Conservation (phyloP, 257 asterid species). For the Buddleja alternifolia region DNA sequence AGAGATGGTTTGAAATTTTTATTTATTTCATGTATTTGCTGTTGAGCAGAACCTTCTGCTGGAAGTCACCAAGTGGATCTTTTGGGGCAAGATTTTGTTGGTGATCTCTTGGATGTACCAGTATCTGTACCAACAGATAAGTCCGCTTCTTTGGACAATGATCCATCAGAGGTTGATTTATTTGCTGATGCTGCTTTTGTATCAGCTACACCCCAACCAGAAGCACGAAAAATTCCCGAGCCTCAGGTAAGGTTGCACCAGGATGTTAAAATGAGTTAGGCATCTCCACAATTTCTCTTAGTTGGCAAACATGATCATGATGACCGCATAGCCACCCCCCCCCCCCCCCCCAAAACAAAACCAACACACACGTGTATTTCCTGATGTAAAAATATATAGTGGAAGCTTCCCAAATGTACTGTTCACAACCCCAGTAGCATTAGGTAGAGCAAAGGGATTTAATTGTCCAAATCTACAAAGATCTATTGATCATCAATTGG, state of each 20-base stretch:
- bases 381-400: not conserved
- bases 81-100: constrained; percentile 68
- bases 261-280: constrained; percentile 12
- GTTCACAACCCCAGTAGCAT: constrained; percentile 5
- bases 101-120: constrained; percentile 76
- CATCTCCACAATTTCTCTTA: not conserved
- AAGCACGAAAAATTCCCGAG: constrained; percentile 43
- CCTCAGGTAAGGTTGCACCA: constrained; percentile 51
- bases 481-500: too few relatives aligned
- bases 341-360: too few relatives aligned
- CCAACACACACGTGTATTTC: too few relatives aligned
- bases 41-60: constrained; percentile 61
- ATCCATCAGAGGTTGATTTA: constrained; percentile 75
- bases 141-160: constrained; percentile 43
- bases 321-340: not conserved
- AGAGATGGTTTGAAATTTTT: constrained; percentile 18
- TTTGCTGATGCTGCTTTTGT: constrained; percentile 89
- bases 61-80: constrained; percentile 79
- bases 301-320: not conserved
- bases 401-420: not conserved
- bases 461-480: too few relatives aligned
- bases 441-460: not conserved
- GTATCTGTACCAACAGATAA: constrained; percentile 47
- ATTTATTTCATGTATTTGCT: constrained; percentile 23
- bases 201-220: constrained; percentile 61